phyloP scores from a whole-genome alignment of 345 rosid genomes.

The Eucalyptus cladocalyx region DNA sequence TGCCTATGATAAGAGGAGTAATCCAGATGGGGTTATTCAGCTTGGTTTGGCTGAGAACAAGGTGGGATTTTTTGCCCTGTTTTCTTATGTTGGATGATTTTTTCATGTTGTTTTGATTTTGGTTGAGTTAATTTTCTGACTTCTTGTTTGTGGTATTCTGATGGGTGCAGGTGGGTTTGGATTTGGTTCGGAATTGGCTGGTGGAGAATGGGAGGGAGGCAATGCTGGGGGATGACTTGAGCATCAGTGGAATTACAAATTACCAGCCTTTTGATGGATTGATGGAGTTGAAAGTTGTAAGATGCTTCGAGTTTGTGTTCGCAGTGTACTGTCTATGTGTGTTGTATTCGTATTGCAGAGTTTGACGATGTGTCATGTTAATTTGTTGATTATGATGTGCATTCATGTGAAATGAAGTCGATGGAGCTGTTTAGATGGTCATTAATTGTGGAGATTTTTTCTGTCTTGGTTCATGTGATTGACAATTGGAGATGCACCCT shows the following conservation, averaged over 20 bases:
- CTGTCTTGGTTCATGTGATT: neutral
- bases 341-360: neutral
- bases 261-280: slow-evolving; percentile 67
- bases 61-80: slow-evolving; percentile 2
- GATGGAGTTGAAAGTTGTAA: slow-evolving; percentile 74
- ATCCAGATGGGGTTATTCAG: slow-evolving; percentile 72
- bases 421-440: neutral
- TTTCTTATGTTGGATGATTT: neutral
- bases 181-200: slow-evolving; percentile 51
- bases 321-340: neutral
- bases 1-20: slow-evolving; percentile 46
- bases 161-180: slow-evolving; percentile 29
- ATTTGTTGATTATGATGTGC: neutral
- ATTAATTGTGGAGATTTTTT: neutral
- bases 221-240: slow-evolving; percentile 25
- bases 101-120: neutral
- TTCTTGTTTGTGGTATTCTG: neutral
- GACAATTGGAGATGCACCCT: neutral
- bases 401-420: neutral
- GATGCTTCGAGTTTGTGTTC: neutral
- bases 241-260: slow-evolving; percentile 48
- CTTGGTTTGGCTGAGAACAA: slow-evolving; percentile 67
- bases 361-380: neutral
- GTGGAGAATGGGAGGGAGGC: slow-evolving; percentile 42
- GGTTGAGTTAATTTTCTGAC: neutral